phyloP scores from a whole-genome alignment of 805 yeast genomes.

The Pichia gijzeniarum region DNA sequence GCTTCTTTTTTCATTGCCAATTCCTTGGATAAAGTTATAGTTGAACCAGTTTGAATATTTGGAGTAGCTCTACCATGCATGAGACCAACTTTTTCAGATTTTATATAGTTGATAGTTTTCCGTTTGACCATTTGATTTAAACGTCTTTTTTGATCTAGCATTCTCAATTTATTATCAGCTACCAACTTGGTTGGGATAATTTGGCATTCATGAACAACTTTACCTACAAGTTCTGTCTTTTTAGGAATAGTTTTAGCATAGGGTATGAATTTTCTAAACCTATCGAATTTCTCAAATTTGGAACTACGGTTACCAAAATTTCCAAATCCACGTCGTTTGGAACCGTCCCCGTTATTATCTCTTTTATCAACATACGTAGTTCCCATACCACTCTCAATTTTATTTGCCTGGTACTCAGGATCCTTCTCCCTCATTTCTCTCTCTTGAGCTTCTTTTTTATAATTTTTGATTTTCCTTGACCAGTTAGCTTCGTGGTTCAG shows the following conservation, averaged over 20 bases:
- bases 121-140: constrained; percentile 33
- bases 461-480: constrained; percentile 24
- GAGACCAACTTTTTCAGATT: constrained; percentile 72
- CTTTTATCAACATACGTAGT: constrained; percentile 17
- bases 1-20: constrained; percentile 48
- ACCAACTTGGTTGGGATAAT: constrained; percentile 74
- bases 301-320: constrained; percentile 3
- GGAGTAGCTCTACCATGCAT: constrained; percentile 83
- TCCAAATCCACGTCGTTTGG: background rate
- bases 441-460: constrained; percentile 14
- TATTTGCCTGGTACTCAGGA: constrained; percentile 17
- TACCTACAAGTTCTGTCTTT: constrained; percentile 79
- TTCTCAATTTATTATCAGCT: constrained; percentile 56
- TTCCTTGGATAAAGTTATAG: constrained; percentile 61
- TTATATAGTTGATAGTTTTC: constrained; percentile 49
- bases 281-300: constrained; percentile 13
- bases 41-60: constrained; percentile 60
- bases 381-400: constrained; percentile 25
- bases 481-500: constrained; percentile 29
- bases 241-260: constrained; percentile 84
- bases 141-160: constrained; percentile 36
- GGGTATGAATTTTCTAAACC: constrained; percentile 48
- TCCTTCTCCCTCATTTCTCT: constrained; percentile 12
- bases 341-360: constrained; percentile 4
- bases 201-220: constrained; percentile 88